Conservation (phyloP, 148 eudicot species). For the Chenopodium quinoa region DNA sequence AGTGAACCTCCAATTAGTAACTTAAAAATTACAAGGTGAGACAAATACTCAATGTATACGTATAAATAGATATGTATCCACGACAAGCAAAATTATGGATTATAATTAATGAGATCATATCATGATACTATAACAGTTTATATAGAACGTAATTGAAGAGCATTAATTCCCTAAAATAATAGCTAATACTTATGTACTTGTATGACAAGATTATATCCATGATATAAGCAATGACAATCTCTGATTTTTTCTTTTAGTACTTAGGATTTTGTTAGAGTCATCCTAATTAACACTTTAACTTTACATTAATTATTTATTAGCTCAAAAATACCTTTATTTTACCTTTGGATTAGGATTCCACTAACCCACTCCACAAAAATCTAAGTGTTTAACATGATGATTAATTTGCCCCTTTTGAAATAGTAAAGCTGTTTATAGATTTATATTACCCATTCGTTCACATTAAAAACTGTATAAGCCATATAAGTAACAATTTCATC, state of each 20-base stretch:
- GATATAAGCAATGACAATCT: not conserved
- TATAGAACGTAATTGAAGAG: not conserved
- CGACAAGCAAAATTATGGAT: too few species aligned
- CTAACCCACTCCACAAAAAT: not conserved
- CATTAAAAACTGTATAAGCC: not conserved
- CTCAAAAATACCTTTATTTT: not conserved
- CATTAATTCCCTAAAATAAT: not conserved
- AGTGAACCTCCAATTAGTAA: too few species aligned
- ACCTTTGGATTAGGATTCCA: slow-evolving; percentile 14
- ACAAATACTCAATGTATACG: too few species aligned
- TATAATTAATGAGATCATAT: too few species aligned
- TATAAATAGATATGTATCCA: too few species aligned
- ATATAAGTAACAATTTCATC: not conserved
- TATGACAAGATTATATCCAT: slow-evolving; percentile 1
- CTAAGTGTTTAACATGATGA: not conserved
- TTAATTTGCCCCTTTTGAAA: slow-evolving; percentile 4
- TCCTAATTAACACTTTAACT: slow-evolving; percentile 1
- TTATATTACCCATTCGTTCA: not conserved
- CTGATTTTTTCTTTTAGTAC: not conserved
- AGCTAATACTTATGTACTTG: not conserved
- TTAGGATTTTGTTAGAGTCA: slow-evolving; percentile 6
- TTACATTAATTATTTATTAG: not conserved
- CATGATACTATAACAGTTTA: not conserved
- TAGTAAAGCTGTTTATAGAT: not conserved
- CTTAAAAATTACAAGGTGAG: too few species aligned